These are phyloP conservation scores for Sugiyamaella marilandica DNA, from an alignment of 805 yeast species.

Conservation along the genomic window DNA sequence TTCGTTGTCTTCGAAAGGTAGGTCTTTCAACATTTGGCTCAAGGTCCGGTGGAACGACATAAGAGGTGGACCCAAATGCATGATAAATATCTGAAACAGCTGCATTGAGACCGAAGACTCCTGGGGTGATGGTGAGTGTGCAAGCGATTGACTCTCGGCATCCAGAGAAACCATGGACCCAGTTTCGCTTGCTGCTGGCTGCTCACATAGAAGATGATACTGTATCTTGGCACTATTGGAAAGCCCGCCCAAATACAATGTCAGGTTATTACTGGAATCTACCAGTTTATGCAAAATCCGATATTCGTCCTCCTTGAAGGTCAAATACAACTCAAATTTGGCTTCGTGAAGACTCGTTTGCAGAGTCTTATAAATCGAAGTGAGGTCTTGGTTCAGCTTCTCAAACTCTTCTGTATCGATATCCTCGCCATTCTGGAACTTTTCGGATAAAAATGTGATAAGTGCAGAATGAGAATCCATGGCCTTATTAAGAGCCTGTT, in stretches of 20 bases:
- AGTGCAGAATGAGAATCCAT: constrained; percentile 49
- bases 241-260: constrained; percentile 61
- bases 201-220: constrained; percentile 45
- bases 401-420: constrained; percentile 32
- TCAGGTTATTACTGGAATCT: constrained; percentile 46
- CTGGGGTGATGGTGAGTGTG: background rate
- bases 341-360: constrained; percentile 50
- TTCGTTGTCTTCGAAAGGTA: constrained; percentile 47
- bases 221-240: constrained; percentile 66
- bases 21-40: constrained; percentile 52
- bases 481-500: constrained; percentile 45
- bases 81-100: constrained; percentile 61
- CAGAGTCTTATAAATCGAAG: constrained; percentile 38
- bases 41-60: constrained; percentile 61
- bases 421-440: constrained; percentile 48
- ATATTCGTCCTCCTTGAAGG: constrained; percentile 56
- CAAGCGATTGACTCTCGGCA: background rate
- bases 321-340: constrained; percentile 50
- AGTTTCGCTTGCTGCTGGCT: constrained; percentile 4
- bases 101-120: constrained; percentile 27
- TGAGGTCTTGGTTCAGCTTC: constrained; percentile 37
- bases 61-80: constrained; percentile 67
- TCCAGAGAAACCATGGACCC: constrained; percentile 8
- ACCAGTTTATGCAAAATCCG: constrained; percentile 43
- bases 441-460: constrained; percentile 42